Evolutionary conservation across 192 early-diverging fungal species (phyloP).

Genomic region (Haplosporangium gracile): DNA sequence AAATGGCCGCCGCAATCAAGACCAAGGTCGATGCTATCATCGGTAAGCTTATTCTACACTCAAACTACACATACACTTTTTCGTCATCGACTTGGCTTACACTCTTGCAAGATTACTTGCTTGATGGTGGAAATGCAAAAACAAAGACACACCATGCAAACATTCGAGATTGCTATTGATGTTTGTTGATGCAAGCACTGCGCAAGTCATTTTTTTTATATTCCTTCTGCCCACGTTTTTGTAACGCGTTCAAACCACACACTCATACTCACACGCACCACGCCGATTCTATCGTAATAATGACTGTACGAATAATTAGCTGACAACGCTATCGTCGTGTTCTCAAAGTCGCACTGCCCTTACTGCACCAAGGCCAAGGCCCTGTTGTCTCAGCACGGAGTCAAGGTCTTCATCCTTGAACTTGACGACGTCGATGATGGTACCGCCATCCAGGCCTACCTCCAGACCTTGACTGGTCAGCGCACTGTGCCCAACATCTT

Average conservation of each 20-base stretch:
- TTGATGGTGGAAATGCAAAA: too few relatives aligned
- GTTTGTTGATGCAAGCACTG: too few relatives aligned
- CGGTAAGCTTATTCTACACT: constrained; percentile 9
- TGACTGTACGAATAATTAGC: constrained; percentile 8
- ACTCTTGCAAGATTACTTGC: too few relatives aligned
- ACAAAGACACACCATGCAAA: too few relatives aligned
- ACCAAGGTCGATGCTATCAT: constrained; percentile 61
- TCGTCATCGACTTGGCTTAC: too few relatives aligned
- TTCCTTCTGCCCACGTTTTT: neutral
- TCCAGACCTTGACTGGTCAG: constrained; percentile 69
- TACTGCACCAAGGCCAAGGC: constrained; percentile 72
- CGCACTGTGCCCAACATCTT: constrained; percentile 86
- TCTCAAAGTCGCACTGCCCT: constrained; percentile 84
- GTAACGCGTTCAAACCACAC: neutral
- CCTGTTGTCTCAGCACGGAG: constrained; percentile 52
- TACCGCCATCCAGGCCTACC: constrained; percentile 71
- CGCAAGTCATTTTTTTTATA: too few relatives aligned
- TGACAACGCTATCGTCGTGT: constrained; percentile 70
- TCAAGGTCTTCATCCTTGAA: constrained; percentile 63
- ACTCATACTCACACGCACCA: neutral
- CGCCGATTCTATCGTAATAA: neutral
- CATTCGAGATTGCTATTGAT: too few relatives aligned
- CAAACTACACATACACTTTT: too few relatives aligned
- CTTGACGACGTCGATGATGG: constrained; percentile 65
- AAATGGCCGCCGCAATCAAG: constrained; percentile 55